phyloP scores from a whole-genome alignment of 805 yeast species.

The Starmerella davenportii region DNA sequence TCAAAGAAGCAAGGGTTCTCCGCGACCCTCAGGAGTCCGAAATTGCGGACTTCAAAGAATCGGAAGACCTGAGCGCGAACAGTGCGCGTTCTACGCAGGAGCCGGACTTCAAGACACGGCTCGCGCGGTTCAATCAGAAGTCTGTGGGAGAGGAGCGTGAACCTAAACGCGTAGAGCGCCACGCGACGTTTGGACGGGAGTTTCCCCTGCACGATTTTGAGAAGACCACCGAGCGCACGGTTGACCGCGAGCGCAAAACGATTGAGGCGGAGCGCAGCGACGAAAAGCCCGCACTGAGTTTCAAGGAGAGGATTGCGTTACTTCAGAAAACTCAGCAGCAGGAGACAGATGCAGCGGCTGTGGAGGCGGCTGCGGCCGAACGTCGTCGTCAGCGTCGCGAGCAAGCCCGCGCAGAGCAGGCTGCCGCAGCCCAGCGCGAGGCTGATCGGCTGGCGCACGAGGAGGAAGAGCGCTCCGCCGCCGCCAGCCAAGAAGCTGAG shows the following conservation, averaged over 20 bases:
- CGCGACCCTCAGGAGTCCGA: not conserved
- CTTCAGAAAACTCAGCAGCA: constrained; percentile 66
- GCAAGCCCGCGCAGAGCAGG: not conserved
- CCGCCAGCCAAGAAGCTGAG: no score
- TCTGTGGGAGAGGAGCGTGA: constrained; percentile 9
- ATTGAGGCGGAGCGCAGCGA: constrained; percentile 24
- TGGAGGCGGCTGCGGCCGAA: constrained; percentile 25
- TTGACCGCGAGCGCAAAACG: constrained; percentile 19
- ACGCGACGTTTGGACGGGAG: constrained; percentile 9
- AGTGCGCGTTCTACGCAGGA: constrained; percentile 1
- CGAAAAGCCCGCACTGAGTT: constrained; percentile 56
- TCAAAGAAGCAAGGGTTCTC: not conserved
- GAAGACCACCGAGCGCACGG: constrained; percentile 16
- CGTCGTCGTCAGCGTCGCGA: constrained; percentile 26
- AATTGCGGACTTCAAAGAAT: not conserved
- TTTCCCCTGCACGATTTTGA: constrained; percentile 3
- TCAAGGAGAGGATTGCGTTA: constrained; percentile 72
- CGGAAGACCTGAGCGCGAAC: not conserved
- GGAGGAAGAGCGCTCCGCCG: not conserved
- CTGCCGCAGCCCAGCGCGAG: not conserved
- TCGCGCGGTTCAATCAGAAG: constrained; percentile 32
- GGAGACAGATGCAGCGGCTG: constrained; percentile 52
- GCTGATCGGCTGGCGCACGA: constrained; percentile 1
- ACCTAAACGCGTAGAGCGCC: constrained; percentile 8
- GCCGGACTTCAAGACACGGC: constrained; percentile 28